Conservation (phyloP, 768 basidiomycete species). For the Trametes elegans region DNA sequence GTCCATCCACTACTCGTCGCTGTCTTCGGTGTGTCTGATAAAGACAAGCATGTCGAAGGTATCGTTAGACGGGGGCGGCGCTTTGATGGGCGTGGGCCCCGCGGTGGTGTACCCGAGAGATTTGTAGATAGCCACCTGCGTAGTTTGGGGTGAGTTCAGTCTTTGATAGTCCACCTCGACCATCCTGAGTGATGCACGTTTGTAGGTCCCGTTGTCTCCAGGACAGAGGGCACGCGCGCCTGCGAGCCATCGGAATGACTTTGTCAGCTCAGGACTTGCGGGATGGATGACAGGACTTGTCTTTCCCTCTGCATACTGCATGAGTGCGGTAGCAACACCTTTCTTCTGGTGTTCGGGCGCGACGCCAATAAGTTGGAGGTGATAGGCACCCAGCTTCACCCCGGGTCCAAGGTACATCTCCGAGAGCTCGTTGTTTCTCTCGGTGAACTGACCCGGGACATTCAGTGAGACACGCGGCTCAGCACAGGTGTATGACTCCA, state of each 20-base stretch:
- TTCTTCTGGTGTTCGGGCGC: slow-evolving; percentile 7
- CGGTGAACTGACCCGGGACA: neutral
- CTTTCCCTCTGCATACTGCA: slow-evolving; percentile 10
- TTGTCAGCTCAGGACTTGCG: too few relatives aligned
- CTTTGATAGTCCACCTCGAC: neutral
- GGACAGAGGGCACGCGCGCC: neutral
- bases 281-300: neutral
- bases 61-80: neutral
- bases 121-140: slow-evolving; percentile 11
- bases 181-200: neutral
- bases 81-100: neutral
- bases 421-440: slow-evolving; percentile 3
- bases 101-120: slow-evolving; percentile 8
- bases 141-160: too few relatives aligned
- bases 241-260: neutral
- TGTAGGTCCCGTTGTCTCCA: neutral
- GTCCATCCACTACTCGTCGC: too few relatives aligned
- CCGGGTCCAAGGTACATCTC: slow-evolving; percentile 8
- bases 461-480: too few relatives aligned
- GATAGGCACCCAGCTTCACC: slow-evolving; percentile 16
- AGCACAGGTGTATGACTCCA: neutral
- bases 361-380: slow-evolving; percentile 16
- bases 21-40: slow-evolving; percentile 15
- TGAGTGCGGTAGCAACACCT: slow-evolving; percentile 12
- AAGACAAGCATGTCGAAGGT: slow-evolving; percentile 16